Conservation (phyloP, 164 flowering plant species). For the Aristolochia contorta region DNA sequence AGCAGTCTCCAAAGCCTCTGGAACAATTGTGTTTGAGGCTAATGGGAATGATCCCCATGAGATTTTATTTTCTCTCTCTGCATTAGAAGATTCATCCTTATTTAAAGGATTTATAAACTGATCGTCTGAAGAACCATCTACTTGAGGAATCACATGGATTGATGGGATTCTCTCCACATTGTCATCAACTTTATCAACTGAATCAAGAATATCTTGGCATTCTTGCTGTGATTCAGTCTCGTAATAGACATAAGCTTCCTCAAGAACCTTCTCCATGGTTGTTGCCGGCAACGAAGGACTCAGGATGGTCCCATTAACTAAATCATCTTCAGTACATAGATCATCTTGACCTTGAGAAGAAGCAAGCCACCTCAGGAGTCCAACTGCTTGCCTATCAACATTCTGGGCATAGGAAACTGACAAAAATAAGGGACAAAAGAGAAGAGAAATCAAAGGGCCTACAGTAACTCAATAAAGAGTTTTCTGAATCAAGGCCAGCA, state of each 20-base stretch:
- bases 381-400: slow-evolving; percentile 51
- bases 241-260: slow-evolving; percentile 65
- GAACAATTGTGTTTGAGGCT: slow-evolving; percentile 6
- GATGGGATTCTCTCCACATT: slow-evolving; percentile 12
- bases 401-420: slow-evolving; percentile 23
- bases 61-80: slow-evolving; percentile 10
- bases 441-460: neutral
- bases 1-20: slow-evolving; percentile 7
- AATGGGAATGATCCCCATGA: slow-evolving; percentile 30
- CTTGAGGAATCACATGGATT: slow-evolving; percentile 38
- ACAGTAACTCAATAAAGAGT: neutral
- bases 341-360: slow-evolving; percentile 89
- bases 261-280: slow-evolving; percentile 52
- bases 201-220: slow-evolving; percentile 96
- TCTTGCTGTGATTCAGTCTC: slow-evolving; percentile 84
- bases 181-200: slow-evolving; percentile 28
- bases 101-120: slow-evolving; percentile 7
- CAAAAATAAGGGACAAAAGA: neutral
- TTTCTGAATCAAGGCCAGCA: too few relatives aligned
- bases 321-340: slow-evolving; percentile 80
- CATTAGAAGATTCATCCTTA: slow-evolving; percentile 16
- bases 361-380: slow-evolving; percentile 86
- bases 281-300: slow-evolving; percentile 61
- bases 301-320: slow-evolving; percentile 54
- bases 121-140: slow-evolving; percentile 59